These are phyloP conservation scores for Cynanchum wilfordii DNA, from an alignment of 257 asterid genomes.

Conservation along the genomic window DNA sequence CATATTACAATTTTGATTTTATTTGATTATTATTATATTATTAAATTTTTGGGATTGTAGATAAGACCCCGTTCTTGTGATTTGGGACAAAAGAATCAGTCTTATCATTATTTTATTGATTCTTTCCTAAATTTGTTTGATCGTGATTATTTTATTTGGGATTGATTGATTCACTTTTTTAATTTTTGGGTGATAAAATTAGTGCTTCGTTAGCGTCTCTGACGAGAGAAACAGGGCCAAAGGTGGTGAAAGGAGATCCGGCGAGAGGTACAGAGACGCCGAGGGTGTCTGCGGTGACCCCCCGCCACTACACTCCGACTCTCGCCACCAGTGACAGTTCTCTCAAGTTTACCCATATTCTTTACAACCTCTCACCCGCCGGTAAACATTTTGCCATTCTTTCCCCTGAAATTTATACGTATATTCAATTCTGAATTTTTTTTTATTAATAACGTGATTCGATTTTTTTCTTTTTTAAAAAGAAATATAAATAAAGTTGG, in stretches of 20 bases:
- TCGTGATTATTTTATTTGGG: not conserved
- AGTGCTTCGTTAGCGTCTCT: constrained; percentile 90
- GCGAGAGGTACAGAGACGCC: constrained; percentile 55
- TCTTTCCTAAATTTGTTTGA: not conserved
- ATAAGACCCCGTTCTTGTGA: not conserved
- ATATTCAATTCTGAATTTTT: no score
- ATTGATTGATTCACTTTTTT: not conserved
- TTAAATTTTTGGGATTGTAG: no score
- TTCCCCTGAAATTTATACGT: no score
- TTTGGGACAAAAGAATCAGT: not conserved
- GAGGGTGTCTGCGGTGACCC: constrained; percentile 39
- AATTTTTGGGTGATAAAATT: not conserved
- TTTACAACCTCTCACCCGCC: constrained; percentile 87
- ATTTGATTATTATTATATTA: no score
- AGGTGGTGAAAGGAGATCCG: constrained; percentile 90
- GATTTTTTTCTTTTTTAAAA: no score
- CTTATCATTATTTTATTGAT: not conserved
- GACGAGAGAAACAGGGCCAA: constrained; percentile 88
- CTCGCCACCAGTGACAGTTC: constrained; percentile 55
- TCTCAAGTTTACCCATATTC: constrained; percentile 90
- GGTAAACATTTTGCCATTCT: constrained; percentile 32
- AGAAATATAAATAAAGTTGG: no score
- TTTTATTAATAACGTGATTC: no score
- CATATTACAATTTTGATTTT: not conserved
- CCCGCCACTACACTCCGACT: constrained; percentile 42